These are phyloP conservation scores for Colletotrichum higginsianum DNA, from an alignment of 2,329 filamentous ascomycete genomes.

Conservation along the genomic window DNA sequence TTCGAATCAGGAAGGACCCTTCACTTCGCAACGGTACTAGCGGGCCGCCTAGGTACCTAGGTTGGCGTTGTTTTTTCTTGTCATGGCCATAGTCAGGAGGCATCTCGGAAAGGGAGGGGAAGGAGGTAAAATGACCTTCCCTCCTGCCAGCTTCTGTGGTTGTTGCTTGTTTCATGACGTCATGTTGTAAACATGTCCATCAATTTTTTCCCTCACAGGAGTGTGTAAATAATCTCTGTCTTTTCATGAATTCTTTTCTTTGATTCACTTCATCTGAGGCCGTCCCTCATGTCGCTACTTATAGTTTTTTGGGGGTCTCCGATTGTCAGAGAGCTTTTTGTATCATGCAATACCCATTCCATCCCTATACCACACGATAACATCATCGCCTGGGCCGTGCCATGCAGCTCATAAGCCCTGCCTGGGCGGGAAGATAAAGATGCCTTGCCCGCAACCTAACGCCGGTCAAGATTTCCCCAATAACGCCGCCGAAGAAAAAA, in stretches of 20 bases:
- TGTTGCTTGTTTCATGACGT: not conserved
- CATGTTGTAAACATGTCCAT: not conserved
- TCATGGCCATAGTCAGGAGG: not conserved
- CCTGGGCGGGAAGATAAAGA: slow-evolving; percentile 22
- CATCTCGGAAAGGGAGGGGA: not conserved
- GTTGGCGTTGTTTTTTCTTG: not conserved
- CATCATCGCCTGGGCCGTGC: slow-evolving; percentile 21
- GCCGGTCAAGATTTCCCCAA: slow-evolving; percentile 17
- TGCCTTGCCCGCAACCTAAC: slow-evolving; percentile 30
- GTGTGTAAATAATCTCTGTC: not conserved
- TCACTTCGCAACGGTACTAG: not conserved
- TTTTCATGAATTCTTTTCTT: not conserved
- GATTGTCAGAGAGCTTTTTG: slow-evolving; percentile 11
- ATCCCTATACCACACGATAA: slow-evolving; percentile 17
- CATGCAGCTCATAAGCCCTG: slow-evolving; percentile 22
- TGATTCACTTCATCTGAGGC: not conserved
- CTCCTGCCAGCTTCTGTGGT: not conserved
- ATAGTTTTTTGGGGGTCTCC: slow-evolving; percentile 21
- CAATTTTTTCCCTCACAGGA: not conserved
- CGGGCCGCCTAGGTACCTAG: not conserved
- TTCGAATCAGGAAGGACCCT: not conserved
- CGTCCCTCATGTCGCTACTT: slow-evolving; percentile 10
- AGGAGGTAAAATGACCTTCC: not conserved
- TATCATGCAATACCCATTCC: slow-evolving; percentile 22
- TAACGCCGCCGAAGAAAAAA: slow-evolving; percentile 27